phyloP scores from a whole-genome alignment of 1,284 basidiomycete genomes.

The Leccinum cinnamomeum region DNA sequence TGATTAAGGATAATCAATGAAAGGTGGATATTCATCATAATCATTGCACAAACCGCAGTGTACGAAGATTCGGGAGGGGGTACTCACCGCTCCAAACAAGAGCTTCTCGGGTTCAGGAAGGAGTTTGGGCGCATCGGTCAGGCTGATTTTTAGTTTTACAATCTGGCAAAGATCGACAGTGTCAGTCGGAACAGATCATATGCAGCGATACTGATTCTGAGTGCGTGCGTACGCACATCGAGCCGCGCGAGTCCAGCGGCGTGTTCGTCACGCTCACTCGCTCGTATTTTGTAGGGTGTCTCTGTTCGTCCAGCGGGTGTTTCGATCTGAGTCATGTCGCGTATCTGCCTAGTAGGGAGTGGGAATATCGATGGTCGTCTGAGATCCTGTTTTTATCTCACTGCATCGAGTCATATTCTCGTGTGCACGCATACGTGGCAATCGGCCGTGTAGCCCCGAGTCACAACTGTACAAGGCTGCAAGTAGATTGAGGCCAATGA shows the following conservation, averaged over 20 bases:
- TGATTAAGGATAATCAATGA: background rate
- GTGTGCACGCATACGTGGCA: background rate
- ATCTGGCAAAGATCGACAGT: constrained; percentile 33
- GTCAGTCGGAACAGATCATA: background rate
- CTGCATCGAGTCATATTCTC: background rate
- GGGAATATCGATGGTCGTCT: background rate
- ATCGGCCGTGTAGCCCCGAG: background rate
- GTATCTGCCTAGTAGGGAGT: background rate
- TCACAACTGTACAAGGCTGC: background rate
- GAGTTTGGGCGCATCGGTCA: constrained; percentile 38
- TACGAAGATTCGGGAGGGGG: background rate
- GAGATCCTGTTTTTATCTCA: background rate
- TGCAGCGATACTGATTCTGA: background rate
- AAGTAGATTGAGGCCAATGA: background rate
- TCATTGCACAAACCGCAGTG: background rate
- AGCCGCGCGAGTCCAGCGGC: constrained; percentile 9
- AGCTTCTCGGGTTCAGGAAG: constrained; percentile 38
- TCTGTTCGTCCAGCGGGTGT: background rate
- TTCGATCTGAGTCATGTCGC: constrained; percentile 9
- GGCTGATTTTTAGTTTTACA: constrained; percentile 41
- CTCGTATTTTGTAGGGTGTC: constrained; percentile 1
- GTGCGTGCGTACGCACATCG: constrained; percentile 20
- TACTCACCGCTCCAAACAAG: constrained; percentile 40
- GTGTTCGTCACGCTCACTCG: background rate
- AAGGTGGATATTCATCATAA: background rate